Percentiles rank a stretch among this genome's conserved stretches.
Evolutionary conservation across 1,139 yeast genomes (phyloP).

Genomic region (Blastobotrys proliferans): DNA sequence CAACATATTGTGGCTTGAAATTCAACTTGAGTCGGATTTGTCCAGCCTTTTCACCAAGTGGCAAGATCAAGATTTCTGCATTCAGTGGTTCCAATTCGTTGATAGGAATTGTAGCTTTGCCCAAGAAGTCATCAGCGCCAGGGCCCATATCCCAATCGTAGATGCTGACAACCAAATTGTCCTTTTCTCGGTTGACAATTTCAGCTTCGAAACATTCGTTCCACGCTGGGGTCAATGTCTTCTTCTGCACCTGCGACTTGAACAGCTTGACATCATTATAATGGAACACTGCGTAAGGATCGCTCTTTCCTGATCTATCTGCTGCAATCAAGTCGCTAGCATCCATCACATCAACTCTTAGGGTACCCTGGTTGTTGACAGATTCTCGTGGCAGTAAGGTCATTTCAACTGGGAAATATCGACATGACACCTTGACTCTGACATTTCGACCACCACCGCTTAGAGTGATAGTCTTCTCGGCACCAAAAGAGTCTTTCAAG

Average conservation of each 20-base stretch:
- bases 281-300: constrained; percentile 73
- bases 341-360: constrained; percentile 57
- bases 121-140: constrained; percentile 75
- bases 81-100: constrained; percentile 56
- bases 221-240: constrained; percentile 85
- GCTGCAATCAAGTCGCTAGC: constrained; percentile 77
- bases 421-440: constrained; percentile 54
- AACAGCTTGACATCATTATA: constrained; percentile 59
- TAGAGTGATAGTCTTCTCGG: constrained; percentile 55
- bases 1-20: constrained; percentile 67
- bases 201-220: constrained; percentile 58
- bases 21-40: constrained; percentile 46
- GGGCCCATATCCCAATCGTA: constrained; percentile 93
- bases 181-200: constrained; percentile 57
- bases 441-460: constrained; percentile 42
- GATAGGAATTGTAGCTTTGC: constrained; percentile 59
- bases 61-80: constrained; percentile 50
- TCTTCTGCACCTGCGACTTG: constrained; percentile 78
- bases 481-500: constrained; percentile 58
- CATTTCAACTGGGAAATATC: constrained; percentile 72
- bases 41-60: constrained; percentile 39
- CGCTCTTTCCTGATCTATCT: constrained; percentile 88
- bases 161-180: constrained; percentile 54
- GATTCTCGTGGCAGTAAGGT: constrained; percentile 72
- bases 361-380: constrained; percentile 68